A percentile compares a stretch with the other conserved stretches of the same genome.
phyloP scores from a whole-genome alignment of 179 eudicot genomes.

The Silene vulgaris region DNA sequence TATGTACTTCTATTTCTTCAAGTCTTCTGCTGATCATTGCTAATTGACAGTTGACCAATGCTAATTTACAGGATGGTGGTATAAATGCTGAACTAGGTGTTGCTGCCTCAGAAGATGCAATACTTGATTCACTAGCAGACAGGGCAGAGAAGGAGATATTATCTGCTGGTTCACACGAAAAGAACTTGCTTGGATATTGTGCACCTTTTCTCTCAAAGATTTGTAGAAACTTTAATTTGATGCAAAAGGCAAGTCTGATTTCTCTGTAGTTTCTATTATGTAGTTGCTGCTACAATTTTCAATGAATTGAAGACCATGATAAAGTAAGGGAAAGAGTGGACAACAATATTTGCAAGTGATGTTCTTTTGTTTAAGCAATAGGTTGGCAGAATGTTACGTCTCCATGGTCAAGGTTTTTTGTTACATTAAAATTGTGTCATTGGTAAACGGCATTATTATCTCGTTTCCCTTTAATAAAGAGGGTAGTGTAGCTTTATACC shows the following conservation, averaged over 20 bases:
- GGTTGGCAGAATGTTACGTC: background rate
- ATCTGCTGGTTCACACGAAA: conserved; percentile 53
- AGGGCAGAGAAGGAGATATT: conserved; percentile 87
- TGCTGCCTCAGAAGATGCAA: conserved; percentile 91
- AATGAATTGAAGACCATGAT: background rate
- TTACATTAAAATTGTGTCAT: background rate
- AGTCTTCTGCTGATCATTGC: background rate
- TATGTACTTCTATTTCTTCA: background rate
- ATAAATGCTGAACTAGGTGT: conserved; percentile 92
- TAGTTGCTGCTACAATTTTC: conserved; percentile 6
- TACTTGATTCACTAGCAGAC: conserved; percentile 71
- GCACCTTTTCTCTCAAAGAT: conserved; percentile 74
- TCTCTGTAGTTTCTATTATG: conserved; percentile 4
- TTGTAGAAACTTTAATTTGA: conserved; percentile 79
- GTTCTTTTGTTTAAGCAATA: background rate
- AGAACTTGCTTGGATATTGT: conserved; percentile 80
- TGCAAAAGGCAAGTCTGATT: conserved; percentile 78
- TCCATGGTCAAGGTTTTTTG: background rate
- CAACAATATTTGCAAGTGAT: background rate
- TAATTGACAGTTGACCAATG: background rate
- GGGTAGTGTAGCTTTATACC: background rate
- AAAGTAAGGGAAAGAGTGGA: background rate
- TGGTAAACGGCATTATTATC: background rate
- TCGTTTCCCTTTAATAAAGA: background rate
- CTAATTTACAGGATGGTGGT: conserved; percentile 49